phyloP scores from a whole-genome alignment of 331 rosid genomes.

The Pyrus hybrid region DNA sequence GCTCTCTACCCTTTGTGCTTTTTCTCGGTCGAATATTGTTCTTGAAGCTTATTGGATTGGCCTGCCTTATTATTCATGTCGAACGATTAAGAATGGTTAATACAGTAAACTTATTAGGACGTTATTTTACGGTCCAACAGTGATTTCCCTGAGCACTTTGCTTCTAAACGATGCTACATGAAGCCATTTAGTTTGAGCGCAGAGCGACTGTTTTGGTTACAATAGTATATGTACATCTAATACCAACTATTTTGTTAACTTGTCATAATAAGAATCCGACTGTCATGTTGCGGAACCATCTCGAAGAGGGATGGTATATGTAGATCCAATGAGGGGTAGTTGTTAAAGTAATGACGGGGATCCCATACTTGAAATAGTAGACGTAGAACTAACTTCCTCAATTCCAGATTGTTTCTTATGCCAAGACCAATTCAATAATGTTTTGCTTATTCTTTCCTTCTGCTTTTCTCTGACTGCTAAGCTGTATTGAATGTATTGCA shows the following conservation, averaged over 20 bases:
- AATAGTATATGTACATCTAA: neutral
- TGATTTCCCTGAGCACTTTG: neutral
- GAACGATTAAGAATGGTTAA: neutral
- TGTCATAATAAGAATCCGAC: neutral
- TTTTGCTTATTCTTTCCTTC: conserved; percentile 7
- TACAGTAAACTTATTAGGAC: neutral
- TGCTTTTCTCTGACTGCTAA: conserved; percentile 7
- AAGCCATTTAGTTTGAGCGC: neutral
- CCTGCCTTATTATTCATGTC: neutral
- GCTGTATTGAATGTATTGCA: conserved; percentile 24
- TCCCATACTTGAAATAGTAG: neutral
- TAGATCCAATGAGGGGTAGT: neutral
- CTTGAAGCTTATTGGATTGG: neutral
- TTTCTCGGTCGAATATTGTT: neutral
- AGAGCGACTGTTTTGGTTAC: neutral
- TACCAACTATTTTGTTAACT: neutral
- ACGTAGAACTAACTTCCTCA: neutral
- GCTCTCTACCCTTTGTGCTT: neutral
- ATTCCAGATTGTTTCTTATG: neutral
- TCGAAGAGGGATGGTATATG: neutral
- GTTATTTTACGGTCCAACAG: neutral
- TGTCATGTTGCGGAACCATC: neutral
- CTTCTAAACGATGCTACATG: neutral
- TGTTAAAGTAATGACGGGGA: neutral
- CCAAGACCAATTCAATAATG: neutral